phyloP scores from a whole-genome alignment of 2,329 filamentous ascomycete species.

The Dothideomycetes sp. region DNA sequence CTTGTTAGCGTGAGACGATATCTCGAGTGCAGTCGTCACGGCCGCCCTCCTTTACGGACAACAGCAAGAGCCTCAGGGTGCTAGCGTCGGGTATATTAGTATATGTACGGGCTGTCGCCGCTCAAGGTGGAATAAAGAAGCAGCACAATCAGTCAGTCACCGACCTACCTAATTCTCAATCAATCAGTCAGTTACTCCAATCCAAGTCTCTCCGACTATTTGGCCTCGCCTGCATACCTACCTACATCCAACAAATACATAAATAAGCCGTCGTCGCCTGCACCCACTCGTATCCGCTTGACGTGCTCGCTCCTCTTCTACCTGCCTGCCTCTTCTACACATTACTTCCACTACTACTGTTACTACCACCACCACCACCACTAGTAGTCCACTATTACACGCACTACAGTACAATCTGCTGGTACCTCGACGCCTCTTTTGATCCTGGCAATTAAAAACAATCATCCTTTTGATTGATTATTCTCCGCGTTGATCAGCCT shows the following conservation, averaged over 20 bases:
- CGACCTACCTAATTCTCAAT: no score
- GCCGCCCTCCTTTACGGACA: constrained; percentile 10
- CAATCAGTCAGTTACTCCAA: constrained; percentile 8
- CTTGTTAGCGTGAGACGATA: constrained; percentile 13
- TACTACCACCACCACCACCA: no score
- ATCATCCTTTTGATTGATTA: constrained; percentile 10
- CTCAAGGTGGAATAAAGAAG: constrained; percentile 7
- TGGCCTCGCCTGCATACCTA: no score
- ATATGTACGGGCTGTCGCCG: constrained; percentile 3
- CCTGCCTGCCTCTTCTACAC: constrained; percentile 1
- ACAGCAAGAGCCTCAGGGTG: constrained; percentile 9
- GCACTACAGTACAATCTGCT: constrained; percentile 2
- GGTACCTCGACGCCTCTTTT: no score
- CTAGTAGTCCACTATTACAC: no score
- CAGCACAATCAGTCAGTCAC: constrained; percentile 10
- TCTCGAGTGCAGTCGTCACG: constrained; percentile 14
- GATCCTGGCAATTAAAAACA: constrained; percentile 10
- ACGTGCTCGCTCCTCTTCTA: no score
- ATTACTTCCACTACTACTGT: background rate
- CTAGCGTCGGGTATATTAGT: constrained; percentile 11
- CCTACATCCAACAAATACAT: no score
- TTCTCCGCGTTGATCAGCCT: constrained; percentile 12
- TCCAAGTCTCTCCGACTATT: background rate
- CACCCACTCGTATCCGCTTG: constrained; percentile 9
- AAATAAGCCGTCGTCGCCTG: no score